Conservation (phyloP, 2,329 filamentous ascomycete species). For the Ophiocordyceps camponoti-floridani region DNA sequence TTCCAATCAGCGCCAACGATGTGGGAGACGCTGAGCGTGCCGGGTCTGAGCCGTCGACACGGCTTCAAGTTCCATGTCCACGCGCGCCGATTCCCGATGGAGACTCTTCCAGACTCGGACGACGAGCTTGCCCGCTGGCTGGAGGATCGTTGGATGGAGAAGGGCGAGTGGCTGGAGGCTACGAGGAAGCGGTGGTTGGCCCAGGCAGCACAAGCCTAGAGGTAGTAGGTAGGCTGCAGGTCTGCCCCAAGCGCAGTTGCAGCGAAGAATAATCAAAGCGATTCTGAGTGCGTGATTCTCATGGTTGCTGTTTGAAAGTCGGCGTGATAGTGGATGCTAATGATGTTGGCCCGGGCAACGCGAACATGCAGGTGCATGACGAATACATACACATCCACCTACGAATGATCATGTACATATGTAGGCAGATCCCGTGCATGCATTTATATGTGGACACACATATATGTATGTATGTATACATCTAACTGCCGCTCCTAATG, state of each 20-base stretch:
- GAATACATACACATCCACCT: not conserved
- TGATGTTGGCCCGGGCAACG: not conserved
- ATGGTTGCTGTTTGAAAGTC: not conserved
- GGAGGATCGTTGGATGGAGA: slow-evolving; percentile 33
- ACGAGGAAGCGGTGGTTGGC: slow-evolving; percentile 6
- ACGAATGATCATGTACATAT: not conserved
- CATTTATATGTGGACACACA: too few relatives aligned
- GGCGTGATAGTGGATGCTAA: not conserved
- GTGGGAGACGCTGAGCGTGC: slow-evolving; percentile 30
- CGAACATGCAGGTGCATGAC: not conserved
- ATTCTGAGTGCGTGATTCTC: not conserved
- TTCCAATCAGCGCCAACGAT: slow-evolving; percentile 31
- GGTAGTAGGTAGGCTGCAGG: not conserved
- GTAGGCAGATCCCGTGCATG: too few relatives aligned
- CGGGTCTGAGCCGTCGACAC: slow-evolving; percentile 16
- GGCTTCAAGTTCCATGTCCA: slow-evolving; percentile 33
- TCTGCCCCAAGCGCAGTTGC: too few relatives aligned
- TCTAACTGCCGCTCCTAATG: too few relatives aligned
- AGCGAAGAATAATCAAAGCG: too few relatives aligned
- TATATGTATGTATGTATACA: too few relatives aligned
- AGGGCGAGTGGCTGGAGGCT: slow-evolving; percentile 29
- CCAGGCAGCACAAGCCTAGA: not conserved
- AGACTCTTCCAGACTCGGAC: slow-evolving; percentile 27
- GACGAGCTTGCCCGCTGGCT: slow-evolving; percentile 31
- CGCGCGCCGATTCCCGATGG: slow-evolving; percentile 27